These are phyloP conservation scores for Ambrosiella xylebori DNA, from an alignment of 2,329 filamentous ascomycete species.

Conservation along the genomic window DNA sequence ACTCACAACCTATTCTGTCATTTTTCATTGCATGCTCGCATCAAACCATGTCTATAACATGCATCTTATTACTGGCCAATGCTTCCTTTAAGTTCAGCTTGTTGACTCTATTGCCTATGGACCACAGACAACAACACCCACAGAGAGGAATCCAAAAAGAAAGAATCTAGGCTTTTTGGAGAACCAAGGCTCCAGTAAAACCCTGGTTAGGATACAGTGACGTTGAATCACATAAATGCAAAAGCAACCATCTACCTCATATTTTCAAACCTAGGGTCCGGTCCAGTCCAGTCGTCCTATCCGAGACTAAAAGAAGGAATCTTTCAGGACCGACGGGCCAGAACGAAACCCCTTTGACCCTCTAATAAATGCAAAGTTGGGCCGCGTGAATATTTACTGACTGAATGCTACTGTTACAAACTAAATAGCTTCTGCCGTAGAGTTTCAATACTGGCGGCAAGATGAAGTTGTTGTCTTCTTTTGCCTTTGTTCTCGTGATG, in stretches of 20 bases:
- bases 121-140: not conserved
- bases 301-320: too few species aligned
- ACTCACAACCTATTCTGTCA: too few species aligned
- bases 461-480: not conserved
- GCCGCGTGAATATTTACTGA: not conserved
- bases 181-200: too few species aligned
- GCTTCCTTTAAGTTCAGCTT: not conserved
- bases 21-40: not conserved
- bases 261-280: too few species aligned
- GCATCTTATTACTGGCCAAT: not conserved
- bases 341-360: too few species aligned
- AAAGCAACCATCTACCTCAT: too few species aligned
- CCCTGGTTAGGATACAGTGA: too few species aligned
- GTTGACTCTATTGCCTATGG: not conserved
- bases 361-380: not conserved
- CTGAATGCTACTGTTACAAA: conserved; percentile 1
- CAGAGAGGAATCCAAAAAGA: not conserved
- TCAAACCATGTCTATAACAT: not conserved
- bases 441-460: not conserved
- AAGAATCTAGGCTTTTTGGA: not conserved
- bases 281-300: too few species aligned
- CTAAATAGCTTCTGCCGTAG: conserved; percentile 1
- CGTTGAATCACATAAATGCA: too few species aligned
- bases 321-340: too few species aligned
- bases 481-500: not conserved